Evolutionary conservation across 192 early-diverging fungal species (phyloP), one percentile per base, ranked within the genome.

Genomic region (Backusella sp.): DNA sequence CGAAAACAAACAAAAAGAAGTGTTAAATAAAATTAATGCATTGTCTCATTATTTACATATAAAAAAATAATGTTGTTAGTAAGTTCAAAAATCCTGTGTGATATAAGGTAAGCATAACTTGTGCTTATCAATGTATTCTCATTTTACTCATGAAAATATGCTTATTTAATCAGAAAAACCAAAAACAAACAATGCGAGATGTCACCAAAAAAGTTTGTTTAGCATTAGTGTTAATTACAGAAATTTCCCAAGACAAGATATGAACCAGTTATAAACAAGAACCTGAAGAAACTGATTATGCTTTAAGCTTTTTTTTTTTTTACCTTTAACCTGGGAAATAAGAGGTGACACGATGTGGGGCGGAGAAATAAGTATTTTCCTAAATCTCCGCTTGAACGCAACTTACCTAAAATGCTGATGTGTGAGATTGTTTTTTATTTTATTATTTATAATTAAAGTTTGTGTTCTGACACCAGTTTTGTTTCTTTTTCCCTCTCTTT

Each of bases 391-490:
- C 56, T 8, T 62, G 56, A 28, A 62, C 56, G 1, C 7, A 4
- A 3, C 3, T 62, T 62, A 28, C 56, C 56, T 28, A 28, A 62
- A 62, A 12, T 62, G 56, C 26, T 62, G 7, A 7, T 49, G 56
- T 62, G 56, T 62, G 56, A 62, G 56, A 62, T 62, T 56, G 53
- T 56, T 56, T 56, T 52, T 56, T 53, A 21, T 21, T 53, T 53
- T 26, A 26, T 26, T n/a, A 56, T 56, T 56, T 62, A 28, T 62
- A 62, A 62, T 62, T 62, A 62, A 62, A 62, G 56, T 62, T 62
- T 62, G 56, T 62, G 56, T 62, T 62, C 56, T 62, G 56, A 62
- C 56, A 28, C 56, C 56, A 62, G 23, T 62, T 62, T 19, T 17
- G 4, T 36, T 68, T 34, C 30, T 67, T 67, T 67, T 67, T 67